Evolutionary conservation across 2,329 filamentous ascomycete species (phyloP), one percentile per base, ranked within the genome.

Genomic region (Tolypocladium ophioglossoides): DNA sequence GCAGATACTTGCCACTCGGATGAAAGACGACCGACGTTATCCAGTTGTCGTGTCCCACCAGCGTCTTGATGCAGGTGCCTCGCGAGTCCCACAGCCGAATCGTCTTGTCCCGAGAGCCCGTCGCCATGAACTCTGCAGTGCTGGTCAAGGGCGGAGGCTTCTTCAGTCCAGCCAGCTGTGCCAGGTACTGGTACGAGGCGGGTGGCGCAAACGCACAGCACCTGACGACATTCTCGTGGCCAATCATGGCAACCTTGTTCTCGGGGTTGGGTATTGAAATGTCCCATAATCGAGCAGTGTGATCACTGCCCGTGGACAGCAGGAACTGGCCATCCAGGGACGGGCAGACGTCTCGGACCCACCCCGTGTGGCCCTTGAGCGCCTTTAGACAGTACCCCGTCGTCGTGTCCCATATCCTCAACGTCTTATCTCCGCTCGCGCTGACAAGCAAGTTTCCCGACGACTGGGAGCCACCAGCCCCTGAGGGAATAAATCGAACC

Each of bases 1-100:
- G 73, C 1, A 97, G 78, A 64, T 94, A 96, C 70, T 92, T 95
- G 46, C 92, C 92, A 10, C 89, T 88, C 0, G 92, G 92, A 64
- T 96, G 92, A 68, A 96, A 97, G 11, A 90, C 84, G 7, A 96
- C 71, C 0, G 81, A 87, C 35, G 90, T 84, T 10, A 97, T 83
- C 92, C 92, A 97, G 67, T 96, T 96, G 68, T 96, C 91, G 67
- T 96, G 92, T 2, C 92, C 92, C 1, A 84, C 74, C 1, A 97
- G 76, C 0, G 87, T 94, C 68, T 90, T 92, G 66, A 96, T 84
- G 59, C 89, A 82, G 12, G 86, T 90, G 35, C 92, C 92, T 53
- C 90, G 82, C 12, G 85, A 80, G 67, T 96, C 89, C 90, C 91
- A 96, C 8, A 97, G 73, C 63, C 85, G 86, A 66, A 97, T 95